Percentiles rank a stretch among this genome's conserved stretches.
These are phyloP conservation scores for Candida chauliodis DNA, from an alignment of 805 yeast species.

Conservation along the genomic window DNA sequence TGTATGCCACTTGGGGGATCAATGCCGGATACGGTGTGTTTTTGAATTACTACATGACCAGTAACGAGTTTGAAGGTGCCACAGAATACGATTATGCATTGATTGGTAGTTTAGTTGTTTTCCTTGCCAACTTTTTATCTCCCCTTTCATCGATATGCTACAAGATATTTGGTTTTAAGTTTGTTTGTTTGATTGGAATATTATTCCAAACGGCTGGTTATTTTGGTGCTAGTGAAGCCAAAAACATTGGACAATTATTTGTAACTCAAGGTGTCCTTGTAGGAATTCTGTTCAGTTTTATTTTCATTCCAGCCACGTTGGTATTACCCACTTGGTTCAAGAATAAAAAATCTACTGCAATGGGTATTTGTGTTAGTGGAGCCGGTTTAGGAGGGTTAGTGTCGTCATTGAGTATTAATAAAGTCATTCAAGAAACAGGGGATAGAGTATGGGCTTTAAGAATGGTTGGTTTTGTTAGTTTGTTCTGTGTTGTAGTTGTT, in stretches of 20 bases:
- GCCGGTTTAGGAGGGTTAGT: constrained; percentile 52
- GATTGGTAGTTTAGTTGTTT: constrained; percentile 48
- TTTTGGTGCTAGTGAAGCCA: constrained; percentile 50
- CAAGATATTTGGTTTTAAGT: constrained; percentile 48
- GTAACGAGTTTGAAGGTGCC: constrained; percentile 36
- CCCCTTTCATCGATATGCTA: constrained; percentile 52
- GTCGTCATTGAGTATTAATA: constrained; percentile 41
- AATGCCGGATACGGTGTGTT: constrained; percentile 58
- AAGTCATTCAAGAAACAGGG: constrained; percentile 38
- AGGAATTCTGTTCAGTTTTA: constrained; percentile 46
- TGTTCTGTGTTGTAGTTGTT: constrained; percentile 32
- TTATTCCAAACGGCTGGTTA: constrained; percentile 40
- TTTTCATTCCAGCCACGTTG: constrained; percentile 42
- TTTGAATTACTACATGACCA: constrained; percentile 45
- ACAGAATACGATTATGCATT: constrained; percentile 46
- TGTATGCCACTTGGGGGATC: constrained; percentile 54
- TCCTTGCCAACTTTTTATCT: constrained; percentile 51
- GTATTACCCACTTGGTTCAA: constrained; percentile 50
- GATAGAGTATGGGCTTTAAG: constrained; percentile 44
- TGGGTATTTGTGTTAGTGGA: constrained; percentile 48
- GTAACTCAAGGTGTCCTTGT: constrained; percentile 50
- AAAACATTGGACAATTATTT: constrained; percentile 47
- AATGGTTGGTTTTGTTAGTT: constrained; percentile 31
- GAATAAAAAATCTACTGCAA: constrained; percentile 41
- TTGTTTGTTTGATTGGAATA: constrained; percentile 46